A percentile compares a stretch with the other conserved stretches of the same genome.
Evolutionary conservation across 73 alveolate genomes (phyloP).

Genomic region (Tetrahymena elliotti): DNA sequence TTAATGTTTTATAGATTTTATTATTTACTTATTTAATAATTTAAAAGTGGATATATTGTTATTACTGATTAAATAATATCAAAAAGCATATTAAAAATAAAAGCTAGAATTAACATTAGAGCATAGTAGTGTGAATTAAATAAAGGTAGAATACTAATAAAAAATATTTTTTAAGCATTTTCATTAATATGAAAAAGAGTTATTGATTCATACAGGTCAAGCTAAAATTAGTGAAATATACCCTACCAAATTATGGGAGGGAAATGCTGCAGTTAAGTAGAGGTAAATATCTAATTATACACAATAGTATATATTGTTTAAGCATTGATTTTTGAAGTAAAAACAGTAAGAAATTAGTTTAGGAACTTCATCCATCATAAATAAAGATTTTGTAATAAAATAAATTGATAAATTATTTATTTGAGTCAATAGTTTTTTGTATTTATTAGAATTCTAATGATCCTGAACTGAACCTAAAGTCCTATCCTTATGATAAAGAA

Average conservation of each 20-base stretch:
- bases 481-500: not conserved
- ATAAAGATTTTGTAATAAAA: not conserved
- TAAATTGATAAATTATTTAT: not conserved
- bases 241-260: slow-evolving; percentile 1
- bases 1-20: not conserved
- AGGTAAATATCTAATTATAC: not conserved
- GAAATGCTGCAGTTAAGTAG: not conserved
- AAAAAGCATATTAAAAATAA: too few relatives aligned
- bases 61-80: not conserved
- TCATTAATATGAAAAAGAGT: not conserved
- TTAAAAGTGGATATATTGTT: not conserved
- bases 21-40: not conserved
- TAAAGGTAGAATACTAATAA: not conserved
- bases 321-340: not conserved
- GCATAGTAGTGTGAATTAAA: not conserved
- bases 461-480: not conserved
- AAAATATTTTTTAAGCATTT: not conserved
- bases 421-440: not conserved
- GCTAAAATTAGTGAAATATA: not conserved
- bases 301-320: too few relatives aligned
- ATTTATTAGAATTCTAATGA: not conserved
- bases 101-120: not conserved
- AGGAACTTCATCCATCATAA: not conserved
- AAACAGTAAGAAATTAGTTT: not conserved
- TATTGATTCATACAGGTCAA: not conserved